These are phyloP conservation scores for Carallia pectinifolia DNA, from an alignment of 345 rosid species.

Conservation along the genomic window DNA sequence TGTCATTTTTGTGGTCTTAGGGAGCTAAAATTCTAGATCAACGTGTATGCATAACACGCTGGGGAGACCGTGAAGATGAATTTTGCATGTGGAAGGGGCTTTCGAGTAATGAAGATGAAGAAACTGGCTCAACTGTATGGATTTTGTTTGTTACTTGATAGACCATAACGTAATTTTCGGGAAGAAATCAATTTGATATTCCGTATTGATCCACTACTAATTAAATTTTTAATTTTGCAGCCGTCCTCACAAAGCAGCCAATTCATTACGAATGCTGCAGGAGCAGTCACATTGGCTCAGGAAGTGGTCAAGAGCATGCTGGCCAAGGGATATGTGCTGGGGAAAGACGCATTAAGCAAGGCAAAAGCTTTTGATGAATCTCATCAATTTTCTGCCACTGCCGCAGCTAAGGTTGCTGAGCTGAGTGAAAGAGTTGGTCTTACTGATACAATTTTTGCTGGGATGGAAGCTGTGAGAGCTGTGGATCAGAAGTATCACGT, in stretches of 20 bases:
- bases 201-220: neutral
- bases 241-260: conserved; percentile 35
- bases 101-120: conserved; percentile 36
- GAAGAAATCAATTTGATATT: neutral
- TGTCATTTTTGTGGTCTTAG: conserved; percentile 27
- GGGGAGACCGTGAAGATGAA: conserved; percentile 64
- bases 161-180: neutral
- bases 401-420: conserved; percentile 65
- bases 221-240: conserved; percentile 12
- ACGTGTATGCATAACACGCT: conserved; percentile 69
- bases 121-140: conserved; percentile 48
- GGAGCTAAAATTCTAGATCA: conserved; percentile 78
- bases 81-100: conserved; percentile 53
- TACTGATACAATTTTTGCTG: conserved; percentile 57
- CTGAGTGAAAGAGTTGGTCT: conserved; percentile 65
- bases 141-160: neutral
- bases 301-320: conserved; percentile 70
- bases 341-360: conserved; percentile 70
- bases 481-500: conserved; percentile 66
- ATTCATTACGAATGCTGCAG: conserved; percentile 53
- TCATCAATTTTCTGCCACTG: conserved; percentile 69
- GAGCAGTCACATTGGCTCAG: conserved; percentile 66
- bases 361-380: conserved; percentile 73
- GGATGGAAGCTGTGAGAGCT: conserved; percentile 65
- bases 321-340: conserved; percentile 59